Percentiles rank a stretch among this genome's conserved stretches.
phyloP scores from a whole-genome alignment of 2,329 filamentous ascomycete genomes.

The Colletotrichum sojae region DNA sequence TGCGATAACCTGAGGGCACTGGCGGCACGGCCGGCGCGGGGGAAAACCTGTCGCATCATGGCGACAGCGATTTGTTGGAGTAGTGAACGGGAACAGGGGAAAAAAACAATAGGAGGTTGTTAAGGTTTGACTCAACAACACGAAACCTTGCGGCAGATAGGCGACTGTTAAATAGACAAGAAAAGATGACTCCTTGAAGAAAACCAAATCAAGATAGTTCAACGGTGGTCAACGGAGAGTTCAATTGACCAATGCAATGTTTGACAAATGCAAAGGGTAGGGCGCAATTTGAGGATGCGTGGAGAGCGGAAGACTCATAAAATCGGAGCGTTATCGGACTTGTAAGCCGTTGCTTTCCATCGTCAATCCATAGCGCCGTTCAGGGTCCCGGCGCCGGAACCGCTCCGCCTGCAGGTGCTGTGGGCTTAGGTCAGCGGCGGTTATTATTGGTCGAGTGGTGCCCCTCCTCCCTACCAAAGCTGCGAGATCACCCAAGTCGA shows the following conservation, averaged over 20 bases:
- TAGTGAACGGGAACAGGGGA: neutral
- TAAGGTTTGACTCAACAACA: no score
- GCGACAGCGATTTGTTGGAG: constrained; percentile 23
- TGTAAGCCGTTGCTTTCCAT: constrained; percentile 43
- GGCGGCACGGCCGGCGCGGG: constrained; percentile 55
- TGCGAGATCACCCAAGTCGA: constrained; percentile 23
- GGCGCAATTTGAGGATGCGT: constrained; percentile 32
- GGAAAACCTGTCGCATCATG: constrained; percentile 64
- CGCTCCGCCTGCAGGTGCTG: constrained; percentile 18
- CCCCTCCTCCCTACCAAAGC: neutral
- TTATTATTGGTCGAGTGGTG: constrained; percentile 6
- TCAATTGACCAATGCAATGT: constrained; percentile 35
- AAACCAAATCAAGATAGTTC: neutral
- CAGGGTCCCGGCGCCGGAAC: constrained; percentile 41
- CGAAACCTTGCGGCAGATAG: neutral
- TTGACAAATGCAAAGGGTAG: constrained; percentile 28
- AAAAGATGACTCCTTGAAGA: constrained; percentile 8
- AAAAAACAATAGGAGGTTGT: no score
- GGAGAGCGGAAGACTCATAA: constrained; percentile 32
- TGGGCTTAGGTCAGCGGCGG: constrained; percentile 35
- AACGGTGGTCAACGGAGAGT: constrained; percentile 7
- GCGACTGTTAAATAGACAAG: neutral
- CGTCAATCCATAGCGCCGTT: constrained; percentile 15
- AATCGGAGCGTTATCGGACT: constrained; percentile 49
- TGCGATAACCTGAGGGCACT: constrained; percentile 43